Evolutionary conservation across 192 early-diverging fungal genomes (phyloP).

Genomic region (Coemansia sp.): DNA sequence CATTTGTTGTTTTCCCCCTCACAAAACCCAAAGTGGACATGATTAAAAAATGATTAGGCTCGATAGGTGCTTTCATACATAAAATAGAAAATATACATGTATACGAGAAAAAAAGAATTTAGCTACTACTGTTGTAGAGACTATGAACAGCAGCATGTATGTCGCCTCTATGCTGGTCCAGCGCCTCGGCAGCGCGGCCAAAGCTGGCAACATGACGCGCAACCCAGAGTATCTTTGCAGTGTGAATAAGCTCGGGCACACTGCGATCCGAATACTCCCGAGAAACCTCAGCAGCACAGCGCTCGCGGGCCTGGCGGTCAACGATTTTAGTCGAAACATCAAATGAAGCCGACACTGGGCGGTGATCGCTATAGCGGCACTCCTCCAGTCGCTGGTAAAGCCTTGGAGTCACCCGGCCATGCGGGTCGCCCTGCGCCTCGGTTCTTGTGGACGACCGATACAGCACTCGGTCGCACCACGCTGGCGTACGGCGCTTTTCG

Average conservation of each 20-base stretch:
- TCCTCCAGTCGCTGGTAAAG: conserved; percentile 65
- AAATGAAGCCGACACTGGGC: conserved; percentile 75
- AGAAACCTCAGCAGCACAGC: conserved; percentile 50
- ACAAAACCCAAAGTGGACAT: too few relatives aligned
- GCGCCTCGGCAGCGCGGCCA: conserved; percentile 12
- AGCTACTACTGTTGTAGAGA: too few relatives aligned
- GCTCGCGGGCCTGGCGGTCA: conserved; percentile 49
- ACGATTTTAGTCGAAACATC: conserved; percentile 58
- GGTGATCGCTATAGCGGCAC: conserved; percentile 76
- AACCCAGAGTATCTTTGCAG: conserved; percentile 40
- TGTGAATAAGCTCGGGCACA: conserved; percentile 29
- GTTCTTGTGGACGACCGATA: conserved; percentile 55
- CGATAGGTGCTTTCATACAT: too few relatives aligned
- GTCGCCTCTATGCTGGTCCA: conserved; percentile 21
- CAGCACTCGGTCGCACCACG: conserved; percentile 95
- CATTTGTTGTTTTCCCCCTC: too few relatives aligned
- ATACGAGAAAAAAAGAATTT: too few relatives aligned
- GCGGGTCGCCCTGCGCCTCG: conserved; percentile 10
- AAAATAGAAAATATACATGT: too few relatives aligned
- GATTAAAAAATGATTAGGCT: too few relatives aligned
- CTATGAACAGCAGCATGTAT: conserved; percentile 18
- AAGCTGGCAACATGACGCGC: conserved; percentile 18
- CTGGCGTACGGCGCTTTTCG: conserved; percentile 90
- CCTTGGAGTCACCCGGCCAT: conserved; percentile 31
- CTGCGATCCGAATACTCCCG: conserved; percentile 45